Base-by-base conservation (phyloP, 805 yeast species). In the Torulaspora franciscae region DNA sequence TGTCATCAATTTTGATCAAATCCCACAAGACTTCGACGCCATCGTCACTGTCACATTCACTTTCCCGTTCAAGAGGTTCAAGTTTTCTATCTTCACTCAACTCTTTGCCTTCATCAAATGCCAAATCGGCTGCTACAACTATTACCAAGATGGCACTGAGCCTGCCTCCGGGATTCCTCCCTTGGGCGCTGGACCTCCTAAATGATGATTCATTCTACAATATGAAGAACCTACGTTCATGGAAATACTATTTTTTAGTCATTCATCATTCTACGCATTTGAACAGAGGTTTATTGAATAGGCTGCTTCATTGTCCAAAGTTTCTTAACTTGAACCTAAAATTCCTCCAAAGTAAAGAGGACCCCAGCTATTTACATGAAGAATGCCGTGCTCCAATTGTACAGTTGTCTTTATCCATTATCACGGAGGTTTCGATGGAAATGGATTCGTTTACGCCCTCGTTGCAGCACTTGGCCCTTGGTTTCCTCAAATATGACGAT, bases 191-290 rank as follows among this genome's bases (percentile, higher is more conserved):
- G 24, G 30, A 36, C 6, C 46, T 55, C 17, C 42, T 56, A 15
- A 40, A 49, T 9, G 49, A 48, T 10, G 51, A 51, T 9, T 33
- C 28, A 11, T 30, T 47, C 22, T 41, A 40, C 14, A 39, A 39
- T 8, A 43, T 40, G 19, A 49, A 49, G 25, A 54, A 54, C 42
- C 41, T 52, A 22, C 58, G 55, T 40, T 42, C 54, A n/a, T 56
- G 64, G 58, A 62, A 61, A 37, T 62, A 62, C 40, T 62, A 59
- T 30, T 49, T 60, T n/a, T 56, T 51, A 25, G 56, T 59, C 17
- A 55, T 64, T 30, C 57, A 46, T 35, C 58, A 56, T 32, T 37
- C 56, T 2, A 45, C 55, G 4, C 58, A 56, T 19, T 37, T 56
- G 29, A 52, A 60, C 45, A 48, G 46, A 29, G 29, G 37, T 1